Percentiles rank a stretch among this genome's conserved stretches.
phyloP scores from a whole-genome alignment of 2,329 filamentous ascomycete species.

The Sclerotinia borealis region DNA sequence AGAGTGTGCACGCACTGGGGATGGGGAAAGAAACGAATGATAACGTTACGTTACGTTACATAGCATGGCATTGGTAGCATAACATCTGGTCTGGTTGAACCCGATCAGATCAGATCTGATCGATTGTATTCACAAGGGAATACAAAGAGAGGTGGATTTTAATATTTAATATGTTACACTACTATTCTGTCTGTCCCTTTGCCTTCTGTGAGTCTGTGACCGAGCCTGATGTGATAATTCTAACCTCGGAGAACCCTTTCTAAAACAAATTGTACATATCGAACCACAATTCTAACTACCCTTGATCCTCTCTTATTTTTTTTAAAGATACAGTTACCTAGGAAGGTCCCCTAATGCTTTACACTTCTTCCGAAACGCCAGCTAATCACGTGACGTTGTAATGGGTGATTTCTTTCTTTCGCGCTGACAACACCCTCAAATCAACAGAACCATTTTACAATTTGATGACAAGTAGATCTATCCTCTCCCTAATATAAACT shows the following conservation, averaged over 20 bases:
- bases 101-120: neutral
- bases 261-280: too few species aligned
- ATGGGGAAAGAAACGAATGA: neutral
- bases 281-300: neutral
- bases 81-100: neutral
- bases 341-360: too few species aligned
- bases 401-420: neutral
- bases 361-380: too few species aligned
- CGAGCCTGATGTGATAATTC: too few species aligned
- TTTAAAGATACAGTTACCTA: neutral
- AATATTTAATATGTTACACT: slow-evolving; percentile 11
- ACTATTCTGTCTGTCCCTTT: neutral
- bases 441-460: neutral
- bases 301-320: neutral
- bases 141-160: slow-evolving; percentile 10
- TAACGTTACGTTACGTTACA: slow-evolving; percentile 5
- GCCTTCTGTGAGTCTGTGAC: neutral
- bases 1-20: neutral
- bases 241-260: too few species aligned
- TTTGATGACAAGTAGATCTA: too few species aligned
- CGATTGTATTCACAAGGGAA: neutral
- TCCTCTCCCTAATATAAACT: rapidly evolving
- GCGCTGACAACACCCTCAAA: neutral
- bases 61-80: slow-evolving; percentile 9
- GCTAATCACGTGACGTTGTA: neutral